Base-by-base conservation (phyloP, 306 rosid species). In the Fagus sylvatica region DNA sequence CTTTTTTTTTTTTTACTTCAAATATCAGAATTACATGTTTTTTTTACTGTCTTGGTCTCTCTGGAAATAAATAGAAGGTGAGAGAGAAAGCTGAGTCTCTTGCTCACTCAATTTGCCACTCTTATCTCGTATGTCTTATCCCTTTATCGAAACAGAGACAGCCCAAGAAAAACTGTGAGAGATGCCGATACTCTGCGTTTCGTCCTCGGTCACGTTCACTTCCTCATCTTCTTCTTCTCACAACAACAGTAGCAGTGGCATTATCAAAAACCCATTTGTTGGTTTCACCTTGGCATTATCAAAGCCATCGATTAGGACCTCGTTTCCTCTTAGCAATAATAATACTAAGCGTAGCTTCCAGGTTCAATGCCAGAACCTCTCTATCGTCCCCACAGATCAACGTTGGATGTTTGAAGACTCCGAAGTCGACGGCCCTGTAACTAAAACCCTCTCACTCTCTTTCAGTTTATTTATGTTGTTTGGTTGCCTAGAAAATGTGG, bases 351-450 rank as follows among this genome's bases (percentile, higher is more conserved):
- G 76, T 2, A 40, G 72, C 81, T 72, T 88, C 42, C 81, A 56
- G 78, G 81, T 92, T 33, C 88, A 73, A 56, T 88, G 79, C 54
- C 86, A 87, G 67, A 87, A 89, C 46, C 57, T 84, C 66, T 74
- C 87, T 42, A 46, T 82, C 15, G 85, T 86, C 55, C 86, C 90
- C 17, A 34, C 61, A 68, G 97, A 78, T 53, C 79, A 89, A 53
- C 95, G 98, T 5, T 92, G 94, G 93, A 79, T 87, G 80, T 87
- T 86, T 62, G 91, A 90, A 70, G 97, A 90, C 76, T 87, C 91
- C 22, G 98, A 94, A 71, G 87, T 82, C 74, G 77, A 81, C 51
- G 98, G 98, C 82, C 93, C 94, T 82, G 98, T 46, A 46, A 46
- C 51, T 94, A 70, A 36, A 69, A 9, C 65, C 53, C 67, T 41